Evolutionary conservation across 805 yeast species (phyloP), one percentile per base, ranked within the genome.

Genomic region (Candida pseudoglaebosa): DNA sequence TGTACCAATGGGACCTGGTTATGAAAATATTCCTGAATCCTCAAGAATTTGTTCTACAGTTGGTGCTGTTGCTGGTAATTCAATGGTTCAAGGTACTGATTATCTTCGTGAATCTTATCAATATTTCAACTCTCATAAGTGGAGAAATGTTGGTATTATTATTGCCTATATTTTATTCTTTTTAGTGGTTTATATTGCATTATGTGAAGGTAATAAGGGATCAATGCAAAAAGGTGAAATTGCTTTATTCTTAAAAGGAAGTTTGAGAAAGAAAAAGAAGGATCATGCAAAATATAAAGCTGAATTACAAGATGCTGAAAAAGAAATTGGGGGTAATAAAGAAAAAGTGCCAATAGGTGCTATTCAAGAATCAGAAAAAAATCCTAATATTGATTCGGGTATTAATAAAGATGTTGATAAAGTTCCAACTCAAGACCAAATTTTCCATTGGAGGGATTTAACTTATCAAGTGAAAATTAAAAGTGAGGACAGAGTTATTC

Each of bases 81-180:
- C 53, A 10, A 46, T 46, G 36, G 85, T 86, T 34, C 50, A 57
- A 22, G 95, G 95, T 48, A 77, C 79, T 46, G 59, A 56, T 24
- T 86, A 82, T 52, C 46, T 86, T 40, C 44, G 45, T 4, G 50
- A 49, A 3, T 56, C 78, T 6, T 86, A 59, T 58, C 53, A 59
- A 30, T 87, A 81, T 65, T 53, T 54, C 15, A 77, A 71, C 50
- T 45, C 59, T 15, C 86, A 87, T 58, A 71, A 75, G 36, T 87
- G 95, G 95, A 78, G 95, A 66, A 84, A 87, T 57, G 70, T 82
- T 41, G 95, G 89, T 52, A 76, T 82, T 42, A 42, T 75, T 42
- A 54, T 79, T 52, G 86, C 74, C 2, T 81, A 69, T 52, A 57
- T 70, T 40, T 44, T 67, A 3, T 71, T 72, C 45, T 70, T 71